phyloP scores from a whole-genome alignment of 345 rosid genomes.

The Alliaria petiolata region DNA sequence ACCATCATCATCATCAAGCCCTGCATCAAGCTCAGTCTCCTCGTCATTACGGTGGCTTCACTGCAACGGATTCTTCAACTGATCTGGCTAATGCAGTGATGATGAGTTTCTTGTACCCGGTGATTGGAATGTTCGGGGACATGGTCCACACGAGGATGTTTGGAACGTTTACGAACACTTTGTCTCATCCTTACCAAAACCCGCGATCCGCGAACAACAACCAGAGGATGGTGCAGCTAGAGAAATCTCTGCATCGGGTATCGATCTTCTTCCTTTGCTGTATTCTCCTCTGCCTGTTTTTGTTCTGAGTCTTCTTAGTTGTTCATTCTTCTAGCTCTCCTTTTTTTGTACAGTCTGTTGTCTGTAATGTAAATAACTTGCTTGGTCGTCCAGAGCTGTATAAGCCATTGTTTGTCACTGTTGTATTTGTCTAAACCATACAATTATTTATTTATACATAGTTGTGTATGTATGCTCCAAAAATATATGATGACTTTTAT shows the following conservation, averaged over 20 bases:
- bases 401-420: too few species aligned
- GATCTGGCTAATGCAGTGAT: constrained; percentile 41
- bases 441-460: too few species aligned
- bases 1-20: too few species aligned
- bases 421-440: too few species aligned
- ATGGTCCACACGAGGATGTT: constrained; percentile 45
- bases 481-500: too few species aligned
- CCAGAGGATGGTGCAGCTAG: constrained; percentile 53
- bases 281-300: constrained; percentile 63
- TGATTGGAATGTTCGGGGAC: constrained; percentile 56
- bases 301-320: constrained; percentile 41
- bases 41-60: constrained; percentile 29
- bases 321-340: not conserved
- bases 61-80: constrained; percentile 31
- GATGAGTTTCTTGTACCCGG: constrained; percentile 40
- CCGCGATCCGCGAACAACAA: constrained; percentile 36
- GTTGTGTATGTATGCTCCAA: too few species aligned
- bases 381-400: not conserved
- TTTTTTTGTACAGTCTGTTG: constrained; percentile 5
- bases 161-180: constrained; percentile 42
- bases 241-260: constrained; percentile 66
- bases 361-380: constrained; percentile 2
- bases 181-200: constrained; percentile 38
- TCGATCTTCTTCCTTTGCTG: constrained; percentile 70
- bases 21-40: constrained; percentile 15